Base-by-base conservation (phyloP, 176 grass and related monocot genomes). In the Olyra latifolia region DNA sequence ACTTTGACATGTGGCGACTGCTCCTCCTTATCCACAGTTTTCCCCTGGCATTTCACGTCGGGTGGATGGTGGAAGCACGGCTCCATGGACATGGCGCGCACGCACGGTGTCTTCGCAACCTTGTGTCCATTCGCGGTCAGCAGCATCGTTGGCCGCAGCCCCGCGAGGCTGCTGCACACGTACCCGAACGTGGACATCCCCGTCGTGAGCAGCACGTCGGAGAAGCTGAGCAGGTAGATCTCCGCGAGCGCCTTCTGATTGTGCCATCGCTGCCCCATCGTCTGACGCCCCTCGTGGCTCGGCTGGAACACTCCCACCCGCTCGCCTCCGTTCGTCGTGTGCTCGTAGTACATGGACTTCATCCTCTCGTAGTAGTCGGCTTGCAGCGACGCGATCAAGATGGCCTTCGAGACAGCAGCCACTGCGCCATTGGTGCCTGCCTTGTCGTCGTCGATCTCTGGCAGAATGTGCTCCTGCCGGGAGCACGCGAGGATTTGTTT, bases 171-270 rank as follows among this genome's bases (percentile, higher is more conserved):
- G 69, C 70, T 66, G 78, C 75, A 77, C 17, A 94, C 29, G 66
- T 90, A 90, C 41, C 88, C 91, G 27, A 94, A 94, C 54, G 88
- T 94, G 6, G 88, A 94, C 39, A 1, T 46, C 35, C 77, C 82
- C 7, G 35, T 69, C 6, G 88, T 94, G 65, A 94, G 14, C 28
- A 94, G 71, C 73, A 42, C 85, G 47, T 94, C 82, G 25, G 82
- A 86, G 82, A 94, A 91, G 83, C 85, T 83, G 24, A 94, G 80
- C 62, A 94, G 52, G 41, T 62, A 85, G 29, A 91, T 91, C 72
- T 94, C 88, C 3, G n/a, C n/a, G n/a, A n/a, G n/a, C n/a, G n/a
- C n/a, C n/a, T n/a, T n/a, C n/a, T n/a, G n/a, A n/a, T n/a, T 88
- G 82, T 91, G 88, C 35, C 41, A 66, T 42, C 38, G 38, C 52